Conservation (phyloP, 495 filamentous ascomycete species). For the Podospora anserina region DNA sequence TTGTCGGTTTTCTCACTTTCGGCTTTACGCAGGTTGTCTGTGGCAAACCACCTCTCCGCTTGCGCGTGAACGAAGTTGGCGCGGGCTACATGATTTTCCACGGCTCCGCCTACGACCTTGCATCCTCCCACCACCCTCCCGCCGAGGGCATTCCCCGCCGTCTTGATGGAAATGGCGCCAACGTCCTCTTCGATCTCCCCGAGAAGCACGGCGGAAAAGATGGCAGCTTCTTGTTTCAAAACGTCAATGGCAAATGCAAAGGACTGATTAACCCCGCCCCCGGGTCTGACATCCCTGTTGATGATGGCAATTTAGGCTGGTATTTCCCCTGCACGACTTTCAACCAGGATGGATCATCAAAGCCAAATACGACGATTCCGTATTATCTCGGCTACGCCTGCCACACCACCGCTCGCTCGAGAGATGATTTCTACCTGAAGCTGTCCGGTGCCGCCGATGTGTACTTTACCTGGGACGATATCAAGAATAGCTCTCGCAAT, state of each 20-base stretch:
- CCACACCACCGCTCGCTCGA: slow-evolving; percentile 67
- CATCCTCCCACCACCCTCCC: slow-evolving; percentile 66
- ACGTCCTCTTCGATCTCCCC: slow-evolving; percentile 82
- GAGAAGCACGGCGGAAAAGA: slow-evolving; percentile 80
- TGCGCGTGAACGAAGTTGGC: slow-evolving; percentile 78
- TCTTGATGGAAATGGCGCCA: slow-evolving; percentile 46
- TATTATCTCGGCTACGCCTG: slow-evolving; percentile 86
- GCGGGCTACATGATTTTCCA: slow-evolving; percentile 93
- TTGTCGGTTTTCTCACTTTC: slow-evolving; percentile 96
- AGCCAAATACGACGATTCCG: slow-evolving; percentile 67
- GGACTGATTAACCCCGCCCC: slow-evolving; percentile 70
- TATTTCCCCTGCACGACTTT: slow-evolving; percentile 93
- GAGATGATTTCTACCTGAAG: slow-evolving; percentile 77
- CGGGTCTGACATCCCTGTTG: slow-evolving; percentile 74
- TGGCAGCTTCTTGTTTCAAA: slow-evolving; percentile 96
- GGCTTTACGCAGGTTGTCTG: slow-evolving; percentile 92
- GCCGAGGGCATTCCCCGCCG: slow-evolving; percentile 69
- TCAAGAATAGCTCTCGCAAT: slow-evolving; percentile 84
- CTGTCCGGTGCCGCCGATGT: slow-evolving; percentile 54
- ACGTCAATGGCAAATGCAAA: slow-evolving; percentile 98
- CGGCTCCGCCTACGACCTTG: slow-evolving; percentile 79
- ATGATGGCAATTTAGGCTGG: slow-evolving; percentile 81
- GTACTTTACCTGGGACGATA: slow-evolving; percentile 94
- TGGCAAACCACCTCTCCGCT: slow-evolving; percentile 58
- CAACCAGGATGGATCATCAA: slow-evolving; percentile 86